Percentiles rank a stretch among this genome's conserved stretches.
Conservation (phyloP, 257 asterid species). For the Plantago ovata region DNA sequence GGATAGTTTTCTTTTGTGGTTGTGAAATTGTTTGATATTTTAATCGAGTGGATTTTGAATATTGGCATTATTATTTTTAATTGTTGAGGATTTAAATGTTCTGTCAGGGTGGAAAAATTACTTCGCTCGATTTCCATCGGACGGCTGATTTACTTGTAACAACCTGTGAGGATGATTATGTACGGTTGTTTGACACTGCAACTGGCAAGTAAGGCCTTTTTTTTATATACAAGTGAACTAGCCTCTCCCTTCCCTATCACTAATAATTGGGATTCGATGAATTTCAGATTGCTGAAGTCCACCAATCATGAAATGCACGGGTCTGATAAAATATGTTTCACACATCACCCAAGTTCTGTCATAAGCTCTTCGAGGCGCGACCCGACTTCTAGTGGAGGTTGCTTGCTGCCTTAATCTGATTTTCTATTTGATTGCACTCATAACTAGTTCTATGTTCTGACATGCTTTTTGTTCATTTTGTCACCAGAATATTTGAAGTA, state of each 20-base stretch:
- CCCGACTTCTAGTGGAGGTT: constrained; percentile 66
- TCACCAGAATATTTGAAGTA: constrained; percentile 72
- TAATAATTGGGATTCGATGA: constrained; percentile 5
- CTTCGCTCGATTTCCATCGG: constrained; percentile 85
- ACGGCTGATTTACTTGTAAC: constrained; percentile 79
- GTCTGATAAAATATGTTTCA: constrained; percentile 82
- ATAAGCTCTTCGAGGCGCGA: constrained; percentile 74
- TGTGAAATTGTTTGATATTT: neutral
- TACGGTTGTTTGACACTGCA: constrained; percentile 72
- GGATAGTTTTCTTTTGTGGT: too few relatives aligned
- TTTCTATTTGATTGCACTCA: constrained; percentile 11
- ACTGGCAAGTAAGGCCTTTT: constrained; percentile 64
- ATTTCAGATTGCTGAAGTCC: constrained; percentile 75
- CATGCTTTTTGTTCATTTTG: constrained; percentile 19
- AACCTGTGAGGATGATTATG: constrained; percentile 84
- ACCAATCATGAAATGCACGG: constrained; percentile 90
- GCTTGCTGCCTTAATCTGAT: constrained; percentile 15
- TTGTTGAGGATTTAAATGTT: constrained; percentile 3
- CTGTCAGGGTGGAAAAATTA: constrained; percentile 74
- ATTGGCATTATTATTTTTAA: constrained; percentile 1
- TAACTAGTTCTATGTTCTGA: constrained; percentile 27
- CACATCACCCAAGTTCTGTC: constrained; percentile 88
- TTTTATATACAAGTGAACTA: neutral
- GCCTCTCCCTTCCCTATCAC: neutral
- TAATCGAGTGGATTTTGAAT: too few relatives aligned